A percentile compares a stretch with the other conserved stretches of the same genome.
phyloP scores from a whole-genome alignment of 2,329 filamentous ascomycete genomes.

The Nakataea oryzae region DNA sequence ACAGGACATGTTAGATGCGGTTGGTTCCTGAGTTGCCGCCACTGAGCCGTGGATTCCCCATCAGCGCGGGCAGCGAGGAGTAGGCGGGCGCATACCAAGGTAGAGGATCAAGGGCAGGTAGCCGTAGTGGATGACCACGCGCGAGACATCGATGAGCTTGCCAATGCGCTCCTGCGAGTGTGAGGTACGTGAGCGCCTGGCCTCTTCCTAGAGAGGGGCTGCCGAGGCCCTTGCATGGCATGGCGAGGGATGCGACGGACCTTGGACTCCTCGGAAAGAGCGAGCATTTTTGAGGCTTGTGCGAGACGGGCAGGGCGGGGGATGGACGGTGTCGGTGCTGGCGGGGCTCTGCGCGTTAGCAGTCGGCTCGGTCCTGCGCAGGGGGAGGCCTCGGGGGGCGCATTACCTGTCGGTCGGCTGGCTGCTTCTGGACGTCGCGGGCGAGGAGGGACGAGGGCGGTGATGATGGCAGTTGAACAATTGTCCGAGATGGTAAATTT shows the following conservation, averaged over 20 bases:
- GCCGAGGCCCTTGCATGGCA: background rate
- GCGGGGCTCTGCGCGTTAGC: background rate
- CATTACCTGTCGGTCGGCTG: background rate
- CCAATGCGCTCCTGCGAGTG: conserved; percentile 79
- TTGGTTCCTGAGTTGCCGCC: conserved; percentile 4
- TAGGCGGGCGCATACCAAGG: conserved; percentile 54
- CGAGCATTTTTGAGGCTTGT: conserved; percentile 44
- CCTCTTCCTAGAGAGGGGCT: too few species aligned
- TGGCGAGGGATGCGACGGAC: conserved; percentile 32
- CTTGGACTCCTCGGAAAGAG: conserved; percentile 95
- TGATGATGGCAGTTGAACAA: background rate
- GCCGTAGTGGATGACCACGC: conserved; percentile 93
- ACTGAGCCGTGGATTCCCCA: background rate
- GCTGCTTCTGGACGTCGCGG: background rate
- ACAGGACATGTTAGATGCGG: conserved; percentile 13
- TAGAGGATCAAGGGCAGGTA: conserved; percentile 96
- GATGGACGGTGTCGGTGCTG: background rate
- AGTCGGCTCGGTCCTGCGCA: too few species aligned
- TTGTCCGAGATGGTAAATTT: background rate
- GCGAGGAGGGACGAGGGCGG: background rate
- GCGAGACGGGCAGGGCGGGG: conserved; percentile 1
- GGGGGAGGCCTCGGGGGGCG: too few species aligned
- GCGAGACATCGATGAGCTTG: conserved; percentile 89
- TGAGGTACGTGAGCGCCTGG: background rate
- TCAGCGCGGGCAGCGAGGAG: background rate